Evolutionary conservation across 73 alveolate genomes (phyloP), one percentile per base, ranked within the genome.

Genomic region (Tetrahymena elliotti): DNA sequence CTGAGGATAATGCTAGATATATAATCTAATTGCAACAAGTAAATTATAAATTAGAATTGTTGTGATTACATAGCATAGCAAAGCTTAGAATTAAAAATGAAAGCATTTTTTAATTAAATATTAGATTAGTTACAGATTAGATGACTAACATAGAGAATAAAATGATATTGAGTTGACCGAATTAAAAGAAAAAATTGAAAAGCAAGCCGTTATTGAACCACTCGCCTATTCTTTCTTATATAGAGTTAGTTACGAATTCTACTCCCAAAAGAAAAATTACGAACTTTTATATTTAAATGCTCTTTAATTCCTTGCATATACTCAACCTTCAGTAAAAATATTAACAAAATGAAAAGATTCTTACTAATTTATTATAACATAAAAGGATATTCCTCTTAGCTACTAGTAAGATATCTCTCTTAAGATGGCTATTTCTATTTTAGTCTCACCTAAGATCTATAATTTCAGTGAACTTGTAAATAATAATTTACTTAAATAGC

Each of bases 201-300:
- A 83, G 83, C 82, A 83, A 83, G 12, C 83, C n/a, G 96, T 38
- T 0, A 94, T 94, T 35, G 96, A 94, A 83, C 96, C 96, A 10
- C 93, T 94, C n/a, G 95, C 93, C 16, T 88, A 84, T 35, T 94
- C 96, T 12, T 84, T 88, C 93, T 54, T 94, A 31, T 94, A 94
- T 35, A 84, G 93, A 52, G 93, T 94, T 35, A 94, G 95, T 36
- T 94, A 84, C 27, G 93, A 94, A 35, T 94, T 94, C 40, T 94
- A 94, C 27, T 52, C 83, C 54, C 38, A 84, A 22, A 94, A 94
- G 96, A 39, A 94, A 84, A 54, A 84, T 40, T 94, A 94, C 41
- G 95, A 94, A 94, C 95, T 84, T 84, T 94, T 94, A 37, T 94
- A 94, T 94, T 94, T 94, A n/a, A 94, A 94, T 88, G 95, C 96